Evolutionary conservation across 495 filamentous ascomycete species (phyloP).

Genomic region (Podospora conica): DNA sequence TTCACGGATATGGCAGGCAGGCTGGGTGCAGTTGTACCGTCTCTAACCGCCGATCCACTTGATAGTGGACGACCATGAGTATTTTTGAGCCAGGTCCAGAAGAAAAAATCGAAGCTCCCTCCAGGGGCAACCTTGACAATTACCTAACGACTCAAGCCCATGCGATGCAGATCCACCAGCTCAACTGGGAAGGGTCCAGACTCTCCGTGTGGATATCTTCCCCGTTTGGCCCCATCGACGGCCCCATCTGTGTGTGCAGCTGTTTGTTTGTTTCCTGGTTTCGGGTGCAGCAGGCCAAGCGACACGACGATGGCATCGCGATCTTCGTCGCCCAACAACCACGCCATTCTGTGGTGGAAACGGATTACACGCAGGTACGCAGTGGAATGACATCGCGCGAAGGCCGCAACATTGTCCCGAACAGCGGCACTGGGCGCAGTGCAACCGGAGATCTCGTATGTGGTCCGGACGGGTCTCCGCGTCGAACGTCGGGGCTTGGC

Average conservation of each 20-base stretch:
- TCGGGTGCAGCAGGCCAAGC: background rate
- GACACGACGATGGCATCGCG: background rate
- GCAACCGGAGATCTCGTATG: background rate
- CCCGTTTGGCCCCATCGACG: background rate
- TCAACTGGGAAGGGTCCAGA: background rate
- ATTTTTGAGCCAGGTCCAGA: background rate
- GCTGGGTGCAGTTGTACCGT: no score
- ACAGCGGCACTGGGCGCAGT: background rate
- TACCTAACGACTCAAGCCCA: background rate
- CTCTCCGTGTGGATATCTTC: background rate
- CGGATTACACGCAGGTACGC: no score
- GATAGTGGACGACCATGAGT: background rate
- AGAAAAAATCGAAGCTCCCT: background rate
- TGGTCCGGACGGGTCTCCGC: background rate
- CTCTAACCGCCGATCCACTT: background rate
- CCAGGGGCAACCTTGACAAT: background rate
- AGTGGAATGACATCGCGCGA: no score
- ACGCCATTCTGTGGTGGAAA: no score
- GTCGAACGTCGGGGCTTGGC: background rate
- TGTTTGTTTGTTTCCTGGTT: background rate
- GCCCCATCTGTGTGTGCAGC: no score
- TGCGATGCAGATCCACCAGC: background rate
- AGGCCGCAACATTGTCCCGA: no score
- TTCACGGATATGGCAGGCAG: no score
- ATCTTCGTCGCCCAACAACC: background rate